phyloP scores from a whole-genome alignment of 1,284 basidiomycete genomes.

The Cryptococcus neoformans region DNA sequence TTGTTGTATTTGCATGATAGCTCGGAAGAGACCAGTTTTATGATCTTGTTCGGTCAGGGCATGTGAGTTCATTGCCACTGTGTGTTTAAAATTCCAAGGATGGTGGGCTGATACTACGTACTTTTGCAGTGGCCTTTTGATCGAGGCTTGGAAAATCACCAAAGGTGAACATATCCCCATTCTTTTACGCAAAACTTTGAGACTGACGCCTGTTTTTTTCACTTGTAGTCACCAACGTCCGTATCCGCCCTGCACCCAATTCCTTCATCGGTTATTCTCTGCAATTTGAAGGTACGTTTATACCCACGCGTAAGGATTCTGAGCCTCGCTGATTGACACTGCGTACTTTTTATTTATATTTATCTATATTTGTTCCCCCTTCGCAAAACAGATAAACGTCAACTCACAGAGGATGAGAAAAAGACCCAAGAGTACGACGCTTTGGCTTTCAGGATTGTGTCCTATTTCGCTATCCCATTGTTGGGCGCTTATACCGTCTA shows the following conservation, averaged over 20 bases:
- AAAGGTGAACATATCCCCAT: conserved; percentile 53
- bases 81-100: not conserved
- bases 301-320: not conserved
- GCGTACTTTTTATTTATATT: conserved; percentile 2
- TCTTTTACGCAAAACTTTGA: not conserved
- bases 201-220: conserved; percentile 49
- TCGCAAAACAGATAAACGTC: conserved; percentile 71
- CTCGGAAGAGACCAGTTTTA: conserved; percentile 89
- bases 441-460: conserved; percentile 63
- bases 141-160: conserved; percentile 92
- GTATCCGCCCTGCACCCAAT: conserved; percentile 59
- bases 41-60: conserved; percentile 87
- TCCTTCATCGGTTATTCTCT: conserved; percentile 73
- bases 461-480: conserved; percentile 77
- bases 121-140: conserved; percentile 62
- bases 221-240: conserved; percentile 70
- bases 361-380: not conserved
- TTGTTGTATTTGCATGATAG: conserved; percentile 93
- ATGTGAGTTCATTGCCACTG: conserved; percentile 47
- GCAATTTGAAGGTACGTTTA: conserved; percentile 66
- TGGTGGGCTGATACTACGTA: not conserved
- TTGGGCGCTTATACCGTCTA: conserved; percentile 85
- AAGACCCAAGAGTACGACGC: conserved; percentile 87
- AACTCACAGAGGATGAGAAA: conserved; percentile 89
- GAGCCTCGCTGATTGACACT: not conserved